Evolutionary conservation across 768 basidiomycete genomes (phyloP).

Genomic region (Pleurotus sapidus): DNA sequence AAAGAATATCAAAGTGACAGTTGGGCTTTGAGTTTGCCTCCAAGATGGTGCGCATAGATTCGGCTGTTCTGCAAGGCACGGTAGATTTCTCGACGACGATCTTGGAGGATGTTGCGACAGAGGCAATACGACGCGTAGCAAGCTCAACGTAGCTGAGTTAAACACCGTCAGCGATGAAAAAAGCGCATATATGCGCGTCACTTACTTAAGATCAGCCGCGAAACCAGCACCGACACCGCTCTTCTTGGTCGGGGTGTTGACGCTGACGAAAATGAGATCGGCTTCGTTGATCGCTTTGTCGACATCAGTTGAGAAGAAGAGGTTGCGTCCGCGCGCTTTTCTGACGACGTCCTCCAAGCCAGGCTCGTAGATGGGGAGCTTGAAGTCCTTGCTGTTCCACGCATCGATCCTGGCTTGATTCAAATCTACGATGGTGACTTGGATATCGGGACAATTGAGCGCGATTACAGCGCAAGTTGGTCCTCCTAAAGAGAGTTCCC

Average conservation of each 20-base stretch:
- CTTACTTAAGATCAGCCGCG: constrained; percentile 97
- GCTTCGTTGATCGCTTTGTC: constrained; percentile 92
- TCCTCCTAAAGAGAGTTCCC: constrained; percentile 54
- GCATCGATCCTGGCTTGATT: constrained; percentile 94
- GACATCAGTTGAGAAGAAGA: constrained; percentile 96
- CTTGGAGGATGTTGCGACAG: constrained; percentile 86
- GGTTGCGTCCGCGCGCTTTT: constrained; percentile 85
- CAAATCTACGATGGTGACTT: constrained; percentile 96
- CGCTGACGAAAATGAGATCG: constrained; percentile 96
- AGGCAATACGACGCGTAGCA: constrained; percentile 94
- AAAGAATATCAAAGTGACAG: constrained; percentile 94
- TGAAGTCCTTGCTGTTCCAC: constrained; percentile 88
- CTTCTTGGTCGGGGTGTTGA: constrained; percentile 99
- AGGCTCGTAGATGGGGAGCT: constrained; percentile 96
- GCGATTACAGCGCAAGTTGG: constrained; percentile 96
- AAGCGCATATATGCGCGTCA: constrained; percentile 15
- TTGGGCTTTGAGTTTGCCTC: constrained; percentile 95
- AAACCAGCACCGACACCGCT: constrained; percentile 95
- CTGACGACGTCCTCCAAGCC: constrained; percentile 92
- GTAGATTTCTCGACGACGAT: constrained; percentile 99
- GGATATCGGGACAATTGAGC: constrained; percentile 87
- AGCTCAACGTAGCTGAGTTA: constrained; percentile 86
- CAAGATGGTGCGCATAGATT: constrained; percentile 98
- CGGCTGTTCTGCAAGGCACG: constrained; percentile 96
- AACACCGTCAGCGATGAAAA: constrained; percentile 2